phyloP scores from a whole-genome alignment of 768 basidiomycete species.

The Panus rudis region DNA sequence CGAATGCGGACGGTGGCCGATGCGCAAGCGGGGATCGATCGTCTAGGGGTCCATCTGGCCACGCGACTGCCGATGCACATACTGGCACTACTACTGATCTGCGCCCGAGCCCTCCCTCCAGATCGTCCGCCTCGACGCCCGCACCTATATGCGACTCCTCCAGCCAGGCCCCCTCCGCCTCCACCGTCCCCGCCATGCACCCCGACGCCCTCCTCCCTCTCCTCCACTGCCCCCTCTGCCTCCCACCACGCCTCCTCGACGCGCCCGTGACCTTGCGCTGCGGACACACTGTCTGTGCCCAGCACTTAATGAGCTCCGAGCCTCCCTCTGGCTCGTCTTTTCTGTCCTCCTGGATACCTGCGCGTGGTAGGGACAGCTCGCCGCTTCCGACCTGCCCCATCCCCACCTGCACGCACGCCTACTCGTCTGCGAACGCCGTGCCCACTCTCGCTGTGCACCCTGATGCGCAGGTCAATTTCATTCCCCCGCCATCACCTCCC shows the following conservation, averaged over 20 bases:
- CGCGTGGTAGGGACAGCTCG: constrained; percentile 8
- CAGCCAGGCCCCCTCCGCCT: background rate
- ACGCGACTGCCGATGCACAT: no score
- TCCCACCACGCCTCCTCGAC: constrained; percentile 26
- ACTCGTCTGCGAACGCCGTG: constrained; percentile 16
- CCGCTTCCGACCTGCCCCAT: constrained; percentile 27
- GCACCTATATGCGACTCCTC: background rate
- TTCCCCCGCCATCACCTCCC: constrained; percentile 25
- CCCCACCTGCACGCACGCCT: constrained; percentile 25
- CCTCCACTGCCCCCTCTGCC: constrained; percentile 52
- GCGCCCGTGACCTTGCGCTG: constrained; percentile 61
- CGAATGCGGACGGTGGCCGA: no score
- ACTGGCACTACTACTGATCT: no score
- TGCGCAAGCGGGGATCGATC: no score
- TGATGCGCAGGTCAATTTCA: constrained; percentile 22
- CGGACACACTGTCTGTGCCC: constrained; percentile 74
- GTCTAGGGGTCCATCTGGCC: no score
- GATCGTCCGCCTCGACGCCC: background rate
- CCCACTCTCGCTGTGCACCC: constrained; percentile 37
- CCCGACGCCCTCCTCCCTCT: constrained; percentile 28
- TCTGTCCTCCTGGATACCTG: constrained; percentile 15
- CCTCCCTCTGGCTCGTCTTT: constrained; percentile 9
- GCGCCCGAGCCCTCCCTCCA: no score
- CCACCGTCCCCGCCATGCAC: constrained; percentile 6
- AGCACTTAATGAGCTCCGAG: constrained; percentile 23